Percentiles rank a stretch among this genome's conserved stretches.
phyloP scores from a whole-genome alignment of 768 basidiomycete genomes.

The Auriscalpium vulgare region DNA sequence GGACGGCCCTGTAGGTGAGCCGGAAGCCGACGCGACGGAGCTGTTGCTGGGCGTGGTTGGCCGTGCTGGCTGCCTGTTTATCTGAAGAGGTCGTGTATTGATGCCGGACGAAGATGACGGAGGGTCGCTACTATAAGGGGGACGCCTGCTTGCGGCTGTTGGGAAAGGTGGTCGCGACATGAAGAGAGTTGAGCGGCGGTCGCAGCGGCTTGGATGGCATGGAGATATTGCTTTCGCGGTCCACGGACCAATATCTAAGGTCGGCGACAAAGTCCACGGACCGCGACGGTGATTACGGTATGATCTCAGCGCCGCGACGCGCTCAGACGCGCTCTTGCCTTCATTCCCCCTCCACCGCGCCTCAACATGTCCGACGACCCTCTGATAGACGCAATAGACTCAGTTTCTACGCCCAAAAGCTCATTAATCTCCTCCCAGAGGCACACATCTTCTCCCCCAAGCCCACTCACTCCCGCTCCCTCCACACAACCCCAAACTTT shows the following conservation, averaged over 20 bases:
- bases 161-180: slow-evolving; percentile 62
- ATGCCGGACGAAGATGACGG: slow-evolving; percentile 2
- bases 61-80: slow-evolving; percentile 9
- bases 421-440: no score
- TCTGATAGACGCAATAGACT: neutral
- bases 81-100: slow-evolving; percentile 9
- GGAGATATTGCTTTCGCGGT: no score
- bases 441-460: no score
- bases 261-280: neutral
- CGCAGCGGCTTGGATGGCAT: no score
- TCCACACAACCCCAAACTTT: no score
- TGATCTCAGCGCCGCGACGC: neutral
- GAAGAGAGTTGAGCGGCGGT: no score
- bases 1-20: slow-evolving; percentile 13
- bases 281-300: neutral
- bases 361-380: neutral
- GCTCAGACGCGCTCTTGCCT: neutral
- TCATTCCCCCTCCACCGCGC: neutral
- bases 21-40: slow-evolving; percentile 4
- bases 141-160: slow-evolving; percentile 18
- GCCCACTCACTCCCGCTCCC: no score
- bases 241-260: neutral
- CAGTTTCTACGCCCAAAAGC: no score
- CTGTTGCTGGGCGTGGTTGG: slow-evolving; percentile 15
- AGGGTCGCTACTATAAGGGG: slow-evolving; percentile 1